Base-by-base conservation (phyloP, 768 basidiomycete species). In the Boletus pseudopeckii region DNA sequence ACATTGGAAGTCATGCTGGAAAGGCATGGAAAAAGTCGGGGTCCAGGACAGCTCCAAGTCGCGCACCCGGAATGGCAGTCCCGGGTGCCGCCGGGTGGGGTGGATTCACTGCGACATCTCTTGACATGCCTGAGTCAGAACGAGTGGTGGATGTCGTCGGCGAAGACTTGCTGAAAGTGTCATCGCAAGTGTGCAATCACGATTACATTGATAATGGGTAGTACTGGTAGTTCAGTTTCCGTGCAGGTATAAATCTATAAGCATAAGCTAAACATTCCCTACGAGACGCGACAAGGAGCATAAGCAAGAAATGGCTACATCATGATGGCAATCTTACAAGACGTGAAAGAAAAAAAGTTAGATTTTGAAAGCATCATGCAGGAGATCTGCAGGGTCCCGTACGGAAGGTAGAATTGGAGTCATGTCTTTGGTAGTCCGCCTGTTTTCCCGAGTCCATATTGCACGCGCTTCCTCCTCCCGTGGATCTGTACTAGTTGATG, bases 1-100 rank as follows among this genome's bases (percentile, higher is more conserved):
- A 74, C 80, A 6, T 61, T 90, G 51, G 81, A 79, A 54, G 75
- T 72, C 14, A 64, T 84, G 41, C 74, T 80, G 11, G 87, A 88
- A 45, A 86, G 83, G 60, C 70, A 70, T 8, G 49, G 61, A n/a
- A 68, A 66, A 32, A 41, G 55, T 32, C 64, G 14, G 43, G 57
- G 42, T 3, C 18, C 44, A 9, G 70, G 37, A 50, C 61, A 60
- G 43, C 39, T 67, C 46, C 60, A 64, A 45, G 64, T 65, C 17
- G 56, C 64, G 45, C 52, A 63, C 50, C 53, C 60, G 28, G 59
- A 66, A 37, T 52, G 66, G 44, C 72, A 71, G 44, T 66, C 68
- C 28, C 70, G 69, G 30, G 66, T 65, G 30, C 72, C 78, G 0
- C 72, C 74, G 15, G 82, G 83, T 9, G 84, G 84, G 0, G 68